phyloP scores from a whole-genome alignment of 1,284 basidiomycete genomes.

The Fomes fomentarius region DNA sequence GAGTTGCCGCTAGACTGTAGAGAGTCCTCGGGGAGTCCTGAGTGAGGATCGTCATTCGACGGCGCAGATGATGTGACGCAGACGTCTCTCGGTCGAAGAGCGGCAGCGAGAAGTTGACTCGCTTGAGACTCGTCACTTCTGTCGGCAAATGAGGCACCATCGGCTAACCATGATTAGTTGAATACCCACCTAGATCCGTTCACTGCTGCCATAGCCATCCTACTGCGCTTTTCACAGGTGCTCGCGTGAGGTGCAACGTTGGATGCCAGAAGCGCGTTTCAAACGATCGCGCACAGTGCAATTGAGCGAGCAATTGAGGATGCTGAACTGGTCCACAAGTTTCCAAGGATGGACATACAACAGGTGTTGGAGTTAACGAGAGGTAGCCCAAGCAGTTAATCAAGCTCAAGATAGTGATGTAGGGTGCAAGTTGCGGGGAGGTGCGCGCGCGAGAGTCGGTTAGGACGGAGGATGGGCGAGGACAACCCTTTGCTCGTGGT shows the following conservation, averaged over 20 bases:
- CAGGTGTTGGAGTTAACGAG: no score
- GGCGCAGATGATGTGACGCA: neutral
- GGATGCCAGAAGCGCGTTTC: neutral
- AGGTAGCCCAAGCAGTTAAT: no score
- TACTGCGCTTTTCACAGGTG: neutral
- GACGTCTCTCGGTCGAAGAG: constrained; percentile 13
- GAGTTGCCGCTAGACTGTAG: constrained; percentile 14
- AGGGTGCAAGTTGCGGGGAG: no score
- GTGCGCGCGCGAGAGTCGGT: no score
- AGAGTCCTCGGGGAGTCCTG: constrained; percentile 7
- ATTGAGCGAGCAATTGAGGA: neutral
- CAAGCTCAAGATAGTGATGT: neutral
- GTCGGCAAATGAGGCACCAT: neutral
- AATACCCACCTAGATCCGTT: constrained; percentile 12
- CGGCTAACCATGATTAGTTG: neutral
- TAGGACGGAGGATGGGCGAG: neutral
- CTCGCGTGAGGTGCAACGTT: no score
- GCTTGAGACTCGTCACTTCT: constrained; percentile 22
- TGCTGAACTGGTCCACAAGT: no score
- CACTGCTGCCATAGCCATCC: constrained; percentile 4
- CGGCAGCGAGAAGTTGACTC: constrained; percentile 20
- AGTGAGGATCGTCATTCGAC: constrained; percentile 2
- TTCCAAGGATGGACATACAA: neutral
- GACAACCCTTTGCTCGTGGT: neutral
- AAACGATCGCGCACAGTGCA: neutral